These are phyloP conservation scores for Melaleuca alternifolia DNA, from an alignment of 345 rosid species.

Conservation along the genomic window DNA sequence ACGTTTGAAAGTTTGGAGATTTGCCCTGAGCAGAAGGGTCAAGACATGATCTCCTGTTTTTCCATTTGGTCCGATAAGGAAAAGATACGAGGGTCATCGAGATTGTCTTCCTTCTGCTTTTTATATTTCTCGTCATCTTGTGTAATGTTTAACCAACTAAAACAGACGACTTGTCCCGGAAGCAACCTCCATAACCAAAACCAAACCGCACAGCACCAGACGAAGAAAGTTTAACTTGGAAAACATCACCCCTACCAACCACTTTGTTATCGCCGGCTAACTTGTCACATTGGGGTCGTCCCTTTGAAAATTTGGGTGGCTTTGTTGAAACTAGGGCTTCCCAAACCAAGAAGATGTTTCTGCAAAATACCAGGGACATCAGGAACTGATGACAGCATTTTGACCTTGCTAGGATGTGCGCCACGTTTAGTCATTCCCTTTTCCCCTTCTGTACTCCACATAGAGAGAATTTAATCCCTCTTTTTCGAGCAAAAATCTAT, in stretches of 20 bases:
- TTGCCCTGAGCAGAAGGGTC: not conserved
- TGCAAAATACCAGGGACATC: not conserved
- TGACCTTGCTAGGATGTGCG: not conserved
- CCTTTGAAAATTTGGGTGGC: not conserved
- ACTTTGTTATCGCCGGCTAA: not conserved
- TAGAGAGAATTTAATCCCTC: not conserved
- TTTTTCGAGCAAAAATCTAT: not conserved
- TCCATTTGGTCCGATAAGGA: not conserved
- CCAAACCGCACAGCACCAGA: not conserved
- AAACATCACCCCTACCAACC: not conserved
- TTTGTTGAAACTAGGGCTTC: not conserved
- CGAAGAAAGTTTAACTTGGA: not conserved
- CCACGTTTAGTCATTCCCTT: not conserved
- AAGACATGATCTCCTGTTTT: not conserved
- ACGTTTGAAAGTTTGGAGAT: not conserved
- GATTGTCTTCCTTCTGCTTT: not conserved
- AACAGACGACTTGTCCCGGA: not conserved
- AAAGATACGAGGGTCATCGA: not conserved
- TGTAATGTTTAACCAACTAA: not conserved
- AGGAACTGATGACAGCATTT: not conserved
- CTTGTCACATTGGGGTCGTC: not conserved
- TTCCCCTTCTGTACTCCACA: not conserved
- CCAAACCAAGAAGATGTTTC: not conserved
- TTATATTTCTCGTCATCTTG: not conserved
- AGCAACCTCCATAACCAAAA: not conserved